Evolutionary conservation across 2,329 filamentous ascomycete genomes (phyloP), one percentile per base, ranked within the genome.

Genomic region (Talaromyces sp.): DNA sequence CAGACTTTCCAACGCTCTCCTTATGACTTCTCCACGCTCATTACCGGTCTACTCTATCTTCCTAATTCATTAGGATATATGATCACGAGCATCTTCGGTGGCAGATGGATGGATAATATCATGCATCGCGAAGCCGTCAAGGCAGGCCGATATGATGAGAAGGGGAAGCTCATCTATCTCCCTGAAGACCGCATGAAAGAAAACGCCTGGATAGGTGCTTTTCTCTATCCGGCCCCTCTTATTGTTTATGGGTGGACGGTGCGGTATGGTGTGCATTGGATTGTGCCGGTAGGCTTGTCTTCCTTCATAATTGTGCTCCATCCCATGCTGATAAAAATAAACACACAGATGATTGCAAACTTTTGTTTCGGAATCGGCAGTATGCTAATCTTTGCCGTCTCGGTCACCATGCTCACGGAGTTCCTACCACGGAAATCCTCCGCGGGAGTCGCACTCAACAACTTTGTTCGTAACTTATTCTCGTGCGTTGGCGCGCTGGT

Each of bases 131-230:
- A 91, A 73, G 91, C 91, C 0, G 78, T 77, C n/a, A 86, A 82
- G 64, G 89, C 88, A 0, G 85, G 84, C 13, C 80, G 89, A 26
- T 89, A 87, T 67, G 89, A 91, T 65, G 82, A 81, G 38, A 74
- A 84, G 41, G 90, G 89, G 14, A 83, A 82, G 61, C 78, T 91
- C 21, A 77, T 90, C 10, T 89, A 86, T 68, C 79, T 85, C 2
- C 91, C 91, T 0, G 91, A 95, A 74, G 91, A 96, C 72, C 84
- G 91, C 13, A 90, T 95, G 84, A 81, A 87, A 50, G 89, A 93
- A 70, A 95, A 96, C 70, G 88, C 89, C 2, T 93, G 88, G 88
- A 73, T 93, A 0, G 88, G 88, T 3, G 87, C 87, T 0, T 78
- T 86, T 3, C 66, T 93, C 52, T 93, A 89, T 66, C 91, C 91